These are phyloP conservation scores for Prunus armeniaca DNA, from an alignment of 306 rosid species.

Conservation along the genomic window DNA sequence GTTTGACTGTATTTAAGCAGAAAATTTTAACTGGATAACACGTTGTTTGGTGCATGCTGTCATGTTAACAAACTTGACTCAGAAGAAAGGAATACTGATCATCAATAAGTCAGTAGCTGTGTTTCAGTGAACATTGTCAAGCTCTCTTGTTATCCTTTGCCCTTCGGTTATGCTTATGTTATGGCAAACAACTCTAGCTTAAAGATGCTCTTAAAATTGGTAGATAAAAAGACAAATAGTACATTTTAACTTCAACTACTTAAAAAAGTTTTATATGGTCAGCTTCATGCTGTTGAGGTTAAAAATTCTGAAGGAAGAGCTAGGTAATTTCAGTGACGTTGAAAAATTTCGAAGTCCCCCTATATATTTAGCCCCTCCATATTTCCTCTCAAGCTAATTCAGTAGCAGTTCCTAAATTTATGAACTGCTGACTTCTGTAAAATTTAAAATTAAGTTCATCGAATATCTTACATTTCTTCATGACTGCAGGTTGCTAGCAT, in stretches of 20 bases:
- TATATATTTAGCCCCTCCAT: not conserved
- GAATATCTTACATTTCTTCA: slow-evolving; percentile 21
- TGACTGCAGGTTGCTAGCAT: slow-evolving; percentile 87
- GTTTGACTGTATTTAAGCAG: not conserved
- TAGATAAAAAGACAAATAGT: not conserved
- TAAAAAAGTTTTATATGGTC: not conserved
- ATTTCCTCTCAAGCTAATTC: not conserved
- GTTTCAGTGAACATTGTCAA: not conserved
- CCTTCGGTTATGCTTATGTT: not conserved
- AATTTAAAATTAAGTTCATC: slow-evolving; percentile 8
- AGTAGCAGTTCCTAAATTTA: not conserved
- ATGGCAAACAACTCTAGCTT: not conserved
- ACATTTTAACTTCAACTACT: not conserved
- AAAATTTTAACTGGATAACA: not conserved
- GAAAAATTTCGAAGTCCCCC: not conserved
- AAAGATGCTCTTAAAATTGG: not conserved
- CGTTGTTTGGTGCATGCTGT: not conserved
- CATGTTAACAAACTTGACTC: too few species aligned
- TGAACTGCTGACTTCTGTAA: not conserved
- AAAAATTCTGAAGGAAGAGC: not conserved
- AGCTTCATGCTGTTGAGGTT: not conserved
- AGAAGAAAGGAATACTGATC: not conserved
- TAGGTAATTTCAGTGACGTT: not conserved
- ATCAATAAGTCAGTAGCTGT: not conserved
- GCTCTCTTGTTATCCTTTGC: not conserved